phyloP scores from a whole-genome alignment of 2,329 filamentous ascomycete species.

The Pseudocercospora vitis region DNA sequence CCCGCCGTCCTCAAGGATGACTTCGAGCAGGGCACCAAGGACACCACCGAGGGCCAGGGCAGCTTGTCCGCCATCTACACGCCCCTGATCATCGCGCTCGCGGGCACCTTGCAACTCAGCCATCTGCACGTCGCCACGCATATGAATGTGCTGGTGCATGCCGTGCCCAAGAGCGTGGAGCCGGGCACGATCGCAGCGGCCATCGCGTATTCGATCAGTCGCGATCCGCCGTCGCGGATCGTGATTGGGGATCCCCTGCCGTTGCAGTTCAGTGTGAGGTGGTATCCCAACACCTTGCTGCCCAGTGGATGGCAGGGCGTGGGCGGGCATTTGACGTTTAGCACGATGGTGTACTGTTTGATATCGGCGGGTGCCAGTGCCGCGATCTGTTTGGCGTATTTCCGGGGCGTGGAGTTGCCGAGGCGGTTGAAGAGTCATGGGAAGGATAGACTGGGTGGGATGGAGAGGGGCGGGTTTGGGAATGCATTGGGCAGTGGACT shows the following conservation, averaged over 20 bases:
- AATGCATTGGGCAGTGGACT: neutral
- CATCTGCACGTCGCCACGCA: slow-evolving; percentile 89
- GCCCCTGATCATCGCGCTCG: slow-evolving; percentile 82
- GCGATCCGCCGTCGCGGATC: slow-evolving; percentile 61
- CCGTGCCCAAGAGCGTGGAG: slow-evolving; percentile 54
- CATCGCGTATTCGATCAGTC: slow-evolving; percentile 75
- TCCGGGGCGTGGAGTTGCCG: slow-evolving; percentile 54
- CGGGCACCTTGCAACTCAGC: slow-evolving; percentile 82
- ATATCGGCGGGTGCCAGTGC: slow-evolving; percentile 50
- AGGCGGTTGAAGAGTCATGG: slow-evolving; percentile 57
- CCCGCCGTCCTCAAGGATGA: slow-evolving; percentile 40
- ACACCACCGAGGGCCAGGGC: slow-evolving; percentile 40
- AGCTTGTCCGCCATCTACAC: slow-evolving; percentile 59
- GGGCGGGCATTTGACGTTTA: slow-evolving; percentile 53
- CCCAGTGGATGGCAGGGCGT: slow-evolving; percentile 58
- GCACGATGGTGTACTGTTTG: slow-evolving; percentile 52
- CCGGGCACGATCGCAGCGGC: slow-evolving; percentile 81
- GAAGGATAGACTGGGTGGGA: slow-evolving; percentile 50
- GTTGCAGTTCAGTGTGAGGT: slow-evolving; percentile 76
- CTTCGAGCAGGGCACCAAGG: slow-evolving; percentile 36
- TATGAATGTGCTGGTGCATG: slow-evolving; percentile 82
- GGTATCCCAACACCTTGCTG: slow-evolving; percentile 75
- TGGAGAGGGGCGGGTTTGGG: slow-evolving; percentile 41
- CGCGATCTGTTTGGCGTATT: slow-evolving; percentile 56
- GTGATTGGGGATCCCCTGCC: slow-evolving; percentile 85